Conservation (phyloP, 2,329 filamentous ascomycete species). For the Colletotrichum sp. region DNA sequence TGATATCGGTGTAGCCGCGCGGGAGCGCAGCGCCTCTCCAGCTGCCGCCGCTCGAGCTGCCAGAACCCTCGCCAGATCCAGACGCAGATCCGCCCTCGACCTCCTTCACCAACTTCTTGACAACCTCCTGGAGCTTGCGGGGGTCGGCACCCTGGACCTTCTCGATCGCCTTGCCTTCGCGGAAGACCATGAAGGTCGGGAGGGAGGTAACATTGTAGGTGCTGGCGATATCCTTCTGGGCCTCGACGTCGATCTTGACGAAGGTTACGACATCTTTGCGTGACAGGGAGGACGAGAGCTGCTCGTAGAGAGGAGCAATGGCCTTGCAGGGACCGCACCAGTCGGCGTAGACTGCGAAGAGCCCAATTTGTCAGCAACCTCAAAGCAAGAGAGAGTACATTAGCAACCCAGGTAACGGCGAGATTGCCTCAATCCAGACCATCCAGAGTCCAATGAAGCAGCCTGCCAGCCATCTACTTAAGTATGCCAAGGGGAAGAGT, state of each 20-base stretch:
- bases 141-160: conserved; percentile 79
- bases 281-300: conserved; percentile 74
- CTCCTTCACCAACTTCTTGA: conserved; percentile 74
- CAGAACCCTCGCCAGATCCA: conserved; percentile 46
- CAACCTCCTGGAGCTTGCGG: conserved; percentile 70
- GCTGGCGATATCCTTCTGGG: conserved; percentile 73
- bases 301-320: conserved; percentile 83
- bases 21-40: conserved; percentile 82
- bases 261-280: conserved; percentile 79
- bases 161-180: conserved; percentile 69
- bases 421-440: not conserved
- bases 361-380: conserved; percentile 29
- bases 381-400: not conserved
- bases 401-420: not conserved
- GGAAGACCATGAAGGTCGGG: conserved; percentile 93
- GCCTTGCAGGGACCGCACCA: conserved; percentile 86
- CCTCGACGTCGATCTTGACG: conserved; percentile 84
- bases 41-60: conserved; percentile 45
- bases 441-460: not conserved
- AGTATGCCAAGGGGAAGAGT: conserved; percentile 30
- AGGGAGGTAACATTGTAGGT: conserved; percentile 78
- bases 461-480: not conserved
- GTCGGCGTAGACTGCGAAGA: conserved; percentile 77
- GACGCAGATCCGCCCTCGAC: conserved; percentile 42
- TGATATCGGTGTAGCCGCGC: conserved; percentile 83